Conservation (phyloP, 2,329 filamentous ascomycete species). For the Xylariaceae sp. region DNA sequence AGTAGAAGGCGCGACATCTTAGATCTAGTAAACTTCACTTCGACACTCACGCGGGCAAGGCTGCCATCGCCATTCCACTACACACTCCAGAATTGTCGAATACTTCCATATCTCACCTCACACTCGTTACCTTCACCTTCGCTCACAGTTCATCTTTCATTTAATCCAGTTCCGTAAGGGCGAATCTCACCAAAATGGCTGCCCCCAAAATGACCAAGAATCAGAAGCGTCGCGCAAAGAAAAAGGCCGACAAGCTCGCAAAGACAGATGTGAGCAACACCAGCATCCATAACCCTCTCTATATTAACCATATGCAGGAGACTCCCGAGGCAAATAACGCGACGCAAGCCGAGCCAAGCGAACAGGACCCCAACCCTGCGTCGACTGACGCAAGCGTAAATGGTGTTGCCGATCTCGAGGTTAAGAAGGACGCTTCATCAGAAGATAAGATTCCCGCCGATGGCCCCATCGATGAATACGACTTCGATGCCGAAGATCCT, state of each 20-base stretch:
- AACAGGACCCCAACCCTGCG: slow-evolving; percentile 24
- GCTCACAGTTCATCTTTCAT: neutral
- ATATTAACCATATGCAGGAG: slow-evolving; percentile 18
- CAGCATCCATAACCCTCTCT: neutral
- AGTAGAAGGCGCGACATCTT: too few species aligned
- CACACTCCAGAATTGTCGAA: neutral
- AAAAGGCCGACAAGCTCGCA: slow-evolving; percentile 82
- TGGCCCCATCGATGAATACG: slow-evolving; percentile 44
- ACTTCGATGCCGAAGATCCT: slow-evolving; percentile 65
- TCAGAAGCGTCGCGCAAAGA: slow-evolving; percentile 86
- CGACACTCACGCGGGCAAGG: too few species aligned
- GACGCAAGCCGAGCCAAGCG: slow-evolving; percentile 32
- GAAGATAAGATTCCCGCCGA: slow-evolving; percentile 38
- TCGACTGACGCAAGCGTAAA: slow-evolving; percentile 27
- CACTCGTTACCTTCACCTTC: neutral
- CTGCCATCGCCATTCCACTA: neutral
- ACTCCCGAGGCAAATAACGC: slow-evolving; percentile 24
- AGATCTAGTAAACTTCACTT: too few species aligned
- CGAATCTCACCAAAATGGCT: slow-evolving; percentile 48
- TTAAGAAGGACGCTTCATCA: slow-evolving; percentile 37
- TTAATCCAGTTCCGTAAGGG: slow-evolving; percentile 15
- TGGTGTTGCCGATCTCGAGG: slow-evolving; percentile 35
- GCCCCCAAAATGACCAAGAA: slow-evolving; percentile 83
- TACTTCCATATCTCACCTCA: neutral
- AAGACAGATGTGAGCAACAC: slow-evolving; percentile 47